phyloP scores from a whole-genome alignment of 495 filamentous ascomycete species.

The Aspergillus asperescens region DNA sequence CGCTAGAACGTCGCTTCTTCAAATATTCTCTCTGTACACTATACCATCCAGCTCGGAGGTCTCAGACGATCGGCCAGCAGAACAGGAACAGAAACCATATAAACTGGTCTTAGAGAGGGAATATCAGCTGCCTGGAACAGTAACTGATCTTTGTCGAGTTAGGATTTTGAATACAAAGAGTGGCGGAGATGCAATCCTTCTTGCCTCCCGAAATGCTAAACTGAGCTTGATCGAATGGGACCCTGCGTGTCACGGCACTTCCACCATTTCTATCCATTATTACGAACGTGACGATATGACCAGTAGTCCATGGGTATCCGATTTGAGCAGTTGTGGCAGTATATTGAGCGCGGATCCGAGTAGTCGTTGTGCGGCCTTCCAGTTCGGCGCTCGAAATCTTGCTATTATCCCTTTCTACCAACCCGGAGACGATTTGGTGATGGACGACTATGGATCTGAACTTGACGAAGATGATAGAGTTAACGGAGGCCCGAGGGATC shows the following conservation, averaged over 20 bases:
- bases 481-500: constrained; percentile 12
- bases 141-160: constrained; percentile 74
- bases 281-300: constrained; percentile 90
- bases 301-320: constrained; percentile 67
- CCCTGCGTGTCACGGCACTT: constrained; percentile 65
- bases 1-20: constrained; percentile 83
- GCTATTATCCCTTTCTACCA: constrained; percentile 93
- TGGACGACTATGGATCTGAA: constrained; percentile 83
- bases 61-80: constrained; percentile 35
- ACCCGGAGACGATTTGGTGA: constrained; percentile 76
- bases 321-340: constrained; percentile 63
- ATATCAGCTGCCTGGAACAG: constrained; percentile 72
- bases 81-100: constrained; percentile 43
- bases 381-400: constrained; percentile 81
- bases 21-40: constrained; percentile 61
- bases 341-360: constrained; percentile 84
- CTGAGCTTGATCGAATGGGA: constrained; percentile 94
- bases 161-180: constrained; percentile 63
- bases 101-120: constrained; percentile 86
- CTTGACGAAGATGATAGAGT: constrained; percentile 50
- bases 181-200: constrained; percentile 77
- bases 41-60: constrained; percentile 31
- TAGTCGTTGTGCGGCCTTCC: constrained; percentile 86
- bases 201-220: constrained; percentile 86
- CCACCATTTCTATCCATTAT: constrained; percentile 91